Conservation (phyloP, 2,329 filamentous ascomycete species). For the Diplodia mutila region DNA sequence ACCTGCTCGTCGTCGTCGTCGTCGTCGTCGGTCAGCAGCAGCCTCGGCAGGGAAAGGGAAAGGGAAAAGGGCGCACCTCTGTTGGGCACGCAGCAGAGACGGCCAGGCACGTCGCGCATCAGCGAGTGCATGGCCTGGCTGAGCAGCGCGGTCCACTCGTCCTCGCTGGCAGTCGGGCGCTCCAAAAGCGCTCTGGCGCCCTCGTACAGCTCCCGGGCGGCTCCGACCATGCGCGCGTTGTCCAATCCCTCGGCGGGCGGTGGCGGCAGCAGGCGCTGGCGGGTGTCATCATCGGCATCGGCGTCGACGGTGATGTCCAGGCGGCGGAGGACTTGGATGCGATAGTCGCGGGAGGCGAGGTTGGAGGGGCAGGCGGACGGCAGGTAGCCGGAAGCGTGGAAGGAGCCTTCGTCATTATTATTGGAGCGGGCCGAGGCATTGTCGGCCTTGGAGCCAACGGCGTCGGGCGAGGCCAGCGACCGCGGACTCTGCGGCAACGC, state of each 20-base stretch:
- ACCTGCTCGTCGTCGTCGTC: neutral
- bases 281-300: neutral
- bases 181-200: neutral
- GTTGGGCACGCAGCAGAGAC: neutral
- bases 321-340: neutral
- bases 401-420: no score
- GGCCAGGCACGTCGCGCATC: neutral
- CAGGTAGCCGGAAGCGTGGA: neutral
- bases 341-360: neutral
- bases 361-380: neutral
- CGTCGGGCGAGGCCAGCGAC: neutral
- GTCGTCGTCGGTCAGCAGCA: no score
- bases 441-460: neutral
- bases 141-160: neutral
- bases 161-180: neutral
- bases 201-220: neutral
- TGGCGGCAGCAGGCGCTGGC: neutral
- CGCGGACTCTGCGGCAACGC: neutral
- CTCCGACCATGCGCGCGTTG: neutral
- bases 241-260: neutral
- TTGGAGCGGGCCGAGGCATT: no score
- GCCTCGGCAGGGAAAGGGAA: no score
- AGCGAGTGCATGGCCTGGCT: neutral
- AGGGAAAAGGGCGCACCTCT: no score
- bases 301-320: neutral